Evolutionary conservation across 345 rosid genomes (phyloP).

Genomic region (Linum usitatissimum): DNA sequence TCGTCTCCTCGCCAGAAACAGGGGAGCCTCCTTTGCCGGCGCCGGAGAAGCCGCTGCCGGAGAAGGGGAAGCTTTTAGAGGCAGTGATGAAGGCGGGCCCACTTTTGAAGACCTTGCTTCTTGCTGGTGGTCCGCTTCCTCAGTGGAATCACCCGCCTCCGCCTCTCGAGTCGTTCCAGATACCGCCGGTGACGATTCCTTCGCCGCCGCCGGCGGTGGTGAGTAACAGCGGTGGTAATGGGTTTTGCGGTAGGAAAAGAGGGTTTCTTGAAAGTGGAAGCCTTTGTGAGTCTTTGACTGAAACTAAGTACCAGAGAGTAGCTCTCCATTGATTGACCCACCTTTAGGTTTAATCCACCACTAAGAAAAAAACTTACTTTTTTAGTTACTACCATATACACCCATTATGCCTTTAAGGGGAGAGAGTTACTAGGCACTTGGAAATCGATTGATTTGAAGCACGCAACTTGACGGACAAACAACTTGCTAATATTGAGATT

Average conservation of each 20-base stretch:
- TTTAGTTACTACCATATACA: no score
- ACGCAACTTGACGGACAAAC: no score
- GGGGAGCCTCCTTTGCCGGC: constrained; percentile 31
- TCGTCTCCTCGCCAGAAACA: constrained; percentile 57
- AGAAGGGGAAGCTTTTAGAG: constrained; percentile 90
- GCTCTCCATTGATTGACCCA: constrained; percentile 38
- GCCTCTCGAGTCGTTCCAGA: constrained; percentile 76
- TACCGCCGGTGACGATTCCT: constrained; percentile 79
- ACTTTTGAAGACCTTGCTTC: constrained; percentile 76
- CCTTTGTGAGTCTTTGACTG: constrained; percentile 33
- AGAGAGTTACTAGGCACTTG: no score
- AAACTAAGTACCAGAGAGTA: constrained; percentile 54
- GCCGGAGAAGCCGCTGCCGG: constrained; percentile 13
- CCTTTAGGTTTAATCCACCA: no score
- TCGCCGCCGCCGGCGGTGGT: constrained; percentile 43
- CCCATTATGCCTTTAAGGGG: no score
- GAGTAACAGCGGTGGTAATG: constrained; percentile 18
- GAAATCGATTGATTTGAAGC: no score
- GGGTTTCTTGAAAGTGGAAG: constrained; percentile 33
- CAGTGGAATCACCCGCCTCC: constrained; percentile 99
- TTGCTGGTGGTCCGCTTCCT: constrained; percentile 94
- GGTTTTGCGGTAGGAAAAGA: constrained; percentile 44
- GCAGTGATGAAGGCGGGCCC: constrained; percentile 98
- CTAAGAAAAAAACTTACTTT: no score
- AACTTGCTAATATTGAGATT: no score